These are phyloP conservation scores for Oropetium thomaeum DNA, from an alignment of 176 grass and related monocot species.

Conservation along the genomic window DNA sequence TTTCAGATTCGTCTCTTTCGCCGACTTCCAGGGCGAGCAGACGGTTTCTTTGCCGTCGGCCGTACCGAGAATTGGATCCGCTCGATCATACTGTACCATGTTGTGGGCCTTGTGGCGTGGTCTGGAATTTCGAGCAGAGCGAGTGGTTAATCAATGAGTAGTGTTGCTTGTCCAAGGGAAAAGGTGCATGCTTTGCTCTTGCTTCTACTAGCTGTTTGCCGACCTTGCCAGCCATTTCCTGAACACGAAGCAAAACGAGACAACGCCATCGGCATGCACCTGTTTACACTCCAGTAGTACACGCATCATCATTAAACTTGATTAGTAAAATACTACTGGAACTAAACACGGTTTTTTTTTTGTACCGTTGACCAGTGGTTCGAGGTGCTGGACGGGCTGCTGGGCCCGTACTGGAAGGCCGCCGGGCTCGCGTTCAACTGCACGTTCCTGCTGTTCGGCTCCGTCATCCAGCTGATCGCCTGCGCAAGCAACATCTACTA, in stretches of 20 bases:
- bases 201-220: neutral
- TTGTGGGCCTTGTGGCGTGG: neutral
- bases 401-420: constrained; percentile 53
- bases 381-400: constrained; percentile 53
- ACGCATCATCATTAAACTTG: neutral
- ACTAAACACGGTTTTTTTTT: no score
- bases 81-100: no score
- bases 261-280: constrained; percentile 32
- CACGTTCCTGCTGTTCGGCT: constrained; percentile 64
- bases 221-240: neutral
- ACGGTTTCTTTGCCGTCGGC: neutral
- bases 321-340: no score
- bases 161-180: constrained; percentile 16
- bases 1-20: neutral
- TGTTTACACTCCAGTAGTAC: neutral
- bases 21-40: neutral
- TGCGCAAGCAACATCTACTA: constrained; percentile 66
- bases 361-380: constrained; percentile 37
- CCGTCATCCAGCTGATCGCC: constrained; percentile 63
- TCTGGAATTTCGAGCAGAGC: neutral
- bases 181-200: constrained; percentile 5
- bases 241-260: constrained; percentile 27
- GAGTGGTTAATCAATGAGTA: neutral
- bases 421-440: constrained; percentile 56
- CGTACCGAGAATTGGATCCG: constrained; percentile 13